A percentile compares a stretch with the other conserved stretches of the same genome.
Evolutionary conservation across 1,139 yeast genomes (phyloP).

Genomic region (Spencermartinsiella ligniputridi): DNA sequence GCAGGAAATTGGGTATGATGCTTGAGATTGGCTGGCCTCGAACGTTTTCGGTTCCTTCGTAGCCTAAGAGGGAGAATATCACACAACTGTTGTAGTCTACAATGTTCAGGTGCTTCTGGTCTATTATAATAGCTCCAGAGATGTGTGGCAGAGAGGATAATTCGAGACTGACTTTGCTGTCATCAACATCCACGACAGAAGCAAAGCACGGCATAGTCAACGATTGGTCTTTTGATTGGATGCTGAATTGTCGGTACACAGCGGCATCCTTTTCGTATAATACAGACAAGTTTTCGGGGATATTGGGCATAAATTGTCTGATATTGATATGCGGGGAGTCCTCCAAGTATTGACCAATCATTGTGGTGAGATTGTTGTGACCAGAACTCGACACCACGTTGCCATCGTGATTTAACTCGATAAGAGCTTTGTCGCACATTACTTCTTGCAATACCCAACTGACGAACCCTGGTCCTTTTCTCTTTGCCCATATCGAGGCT

Average conservation of each 20-base stretch:
- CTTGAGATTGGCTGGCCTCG: constrained; percentile 48
- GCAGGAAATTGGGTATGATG: constrained; percentile 63
- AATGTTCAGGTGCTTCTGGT: constrained; percentile 43
- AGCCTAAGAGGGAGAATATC: constrained; percentile 74
- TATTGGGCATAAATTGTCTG: constrained; percentile 9
- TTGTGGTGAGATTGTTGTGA: constrained; percentile 11
- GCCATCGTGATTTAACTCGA: constrained; percentile 37
- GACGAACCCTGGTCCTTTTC: constrained; percentile 55
- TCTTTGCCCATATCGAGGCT: constrained; percentile 73
- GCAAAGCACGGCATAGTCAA: constrained; percentile 11
- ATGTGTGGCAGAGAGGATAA: constrained; percentile 65
- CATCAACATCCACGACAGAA: constrained; percentile 2
- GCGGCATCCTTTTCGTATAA: neutral
- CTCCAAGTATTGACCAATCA: neutral
- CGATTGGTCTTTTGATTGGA: constrained; percentile 4
- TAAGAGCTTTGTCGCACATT: constrained; percentile 72
- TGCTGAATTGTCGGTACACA: constrained; percentile 7
- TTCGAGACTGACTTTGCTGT: constrained; percentile 10
- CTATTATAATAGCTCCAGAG: constrained; percentile 79
- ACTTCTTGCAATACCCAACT: constrained; percentile 87
- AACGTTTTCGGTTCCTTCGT: constrained; percentile 38
- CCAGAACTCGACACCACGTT: constrained; percentile 24
- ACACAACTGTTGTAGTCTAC: constrained; percentile 75
- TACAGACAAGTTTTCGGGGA: constrained; percentile 11
- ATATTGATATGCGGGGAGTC: neutral